A percentile compares a stretch with the other conserved stretches of the same genome.
Evolutionary conservation across 345 rosid genomes (phyloP).

Genomic region (Populus alba): DNA sequence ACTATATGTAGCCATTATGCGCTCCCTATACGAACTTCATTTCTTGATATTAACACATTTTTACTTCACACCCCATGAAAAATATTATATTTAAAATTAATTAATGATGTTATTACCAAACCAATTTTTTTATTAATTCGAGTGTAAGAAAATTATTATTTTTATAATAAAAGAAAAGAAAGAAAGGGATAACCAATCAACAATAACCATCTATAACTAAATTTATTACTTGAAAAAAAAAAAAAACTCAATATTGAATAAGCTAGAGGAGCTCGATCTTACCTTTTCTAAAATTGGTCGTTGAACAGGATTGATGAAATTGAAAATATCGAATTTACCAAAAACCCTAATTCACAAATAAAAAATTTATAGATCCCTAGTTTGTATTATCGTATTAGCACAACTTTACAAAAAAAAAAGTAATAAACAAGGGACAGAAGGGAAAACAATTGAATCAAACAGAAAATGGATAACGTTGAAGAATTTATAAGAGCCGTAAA

Average conservation of each 20-base stretch:
- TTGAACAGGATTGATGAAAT: background rate
- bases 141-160: background rate
- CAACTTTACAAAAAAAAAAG: background rate
- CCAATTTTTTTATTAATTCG: background rate
- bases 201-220: background rate
- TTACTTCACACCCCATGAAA: background rate
- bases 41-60: background rate
- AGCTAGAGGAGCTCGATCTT: conserved; percentile 1
- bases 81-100: background rate
- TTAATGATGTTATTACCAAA: background rate
- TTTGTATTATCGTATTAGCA: background rate
- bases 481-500: background rate
- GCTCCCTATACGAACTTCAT: background rate
- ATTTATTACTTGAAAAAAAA: background rate
- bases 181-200: background rate
- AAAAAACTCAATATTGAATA: background rate
- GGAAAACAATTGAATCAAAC: background rate
- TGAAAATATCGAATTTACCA: background rate
- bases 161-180: background rate
- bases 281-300: background rate
- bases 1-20: background rate
- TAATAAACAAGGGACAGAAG: background rate
- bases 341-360: background rate
- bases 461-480: background rate
- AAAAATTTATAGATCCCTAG: background rate